Evolutionary conservation across 2,329 filamentous ascomycete species (phyloP), one percentile per base, ranked within the genome.

Genomic region (Trichoderma polysporum): DNA sequence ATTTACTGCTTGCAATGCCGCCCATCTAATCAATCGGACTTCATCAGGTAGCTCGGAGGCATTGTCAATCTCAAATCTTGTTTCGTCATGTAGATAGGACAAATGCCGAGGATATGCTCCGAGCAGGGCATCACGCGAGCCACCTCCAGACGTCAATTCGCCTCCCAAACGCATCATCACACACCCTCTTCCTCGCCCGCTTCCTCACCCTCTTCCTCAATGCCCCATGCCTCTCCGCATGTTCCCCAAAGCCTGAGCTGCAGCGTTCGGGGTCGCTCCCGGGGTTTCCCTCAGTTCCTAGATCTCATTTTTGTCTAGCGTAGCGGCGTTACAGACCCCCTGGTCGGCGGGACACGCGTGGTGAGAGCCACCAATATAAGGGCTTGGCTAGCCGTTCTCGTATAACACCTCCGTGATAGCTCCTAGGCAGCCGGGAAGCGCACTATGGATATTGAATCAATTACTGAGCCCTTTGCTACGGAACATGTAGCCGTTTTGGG

Each of bases 371-470:
- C 58, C 45, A 49, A 29, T 41, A 50, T 50, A 31, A 61, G 47
- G 45, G 47, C 58, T 50, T 61, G 17, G 25, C 58, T 61, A 61
- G 45, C 58, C 58, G 45, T 22, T 61, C 58, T 61, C 58, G 58
- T 61, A 61, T 61, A 35, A 10, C 33, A 19, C 31, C 58, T 39
- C 58, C 58, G 58, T 22, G 27, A 25, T 17, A 58, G 54, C 54
- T 41, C 10, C 17, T 58, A 25, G 35, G 53, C 37, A 37, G 9
- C 58, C 27, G 25, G 29, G 41, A 35, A 52, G 27, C 35, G 31
- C 22, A 35, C 19, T 19, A 31, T 19, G 47, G 27, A 60, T 49
- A 39, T 39, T 19, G 22, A 33, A 61, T 25, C 15, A 17, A 15
- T 27, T 19, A 31, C 25, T 22, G 35, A 41, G 54, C 22, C 35